Evolutionary conservation across 345 rosid genomes (phyloP).

Genomic region (Aquilaria malaccensis): DNA sequence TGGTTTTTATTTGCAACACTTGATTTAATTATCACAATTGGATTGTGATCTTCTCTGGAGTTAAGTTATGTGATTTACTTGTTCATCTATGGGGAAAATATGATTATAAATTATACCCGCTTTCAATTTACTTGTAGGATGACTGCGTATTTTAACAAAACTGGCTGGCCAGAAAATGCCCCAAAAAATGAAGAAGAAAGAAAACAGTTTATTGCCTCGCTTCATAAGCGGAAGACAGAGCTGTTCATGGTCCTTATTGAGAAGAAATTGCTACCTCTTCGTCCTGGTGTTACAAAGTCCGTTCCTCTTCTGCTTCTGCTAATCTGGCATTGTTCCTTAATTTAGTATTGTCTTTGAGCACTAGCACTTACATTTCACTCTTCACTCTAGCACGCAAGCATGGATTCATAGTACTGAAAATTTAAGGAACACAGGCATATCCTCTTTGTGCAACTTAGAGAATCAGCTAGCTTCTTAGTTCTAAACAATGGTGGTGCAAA

Average conservation of each 20-base stretch:
- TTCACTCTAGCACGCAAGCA: too few relatives aligned
- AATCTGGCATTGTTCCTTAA: constrained; percentile 1
- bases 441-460: too few relatives aligned
- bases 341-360: constrained; percentile 1
- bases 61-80: not conserved
- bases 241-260: constrained; percentile 90
- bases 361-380: too few relatives aligned
- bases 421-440: too few relatives aligned
- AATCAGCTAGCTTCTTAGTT: too few relatives aligned
- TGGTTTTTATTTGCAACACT: constrained; percentile 6
- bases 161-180: constrained; percentile 89
- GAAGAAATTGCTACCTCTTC: constrained; percentile 80
- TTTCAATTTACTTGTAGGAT: constrained; percentile 39
- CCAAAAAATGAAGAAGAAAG: constrained; percentile 83
- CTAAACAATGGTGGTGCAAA: too few relatives aligned
- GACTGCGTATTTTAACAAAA: constrained; percentile 90
- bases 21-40: not conserved
- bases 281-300: constrained; percentile 89
- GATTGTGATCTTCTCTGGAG: too few relatives aligned
- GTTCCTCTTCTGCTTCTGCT: constrained; percentile 17
- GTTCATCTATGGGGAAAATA: not conserved
- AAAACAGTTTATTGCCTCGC: constrained; percentile 79
- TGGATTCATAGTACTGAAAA: too few relatives aligned
- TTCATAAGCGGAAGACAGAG: constrained; percentile 84
- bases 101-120: not conserved